Percentiles rank a stretch among this genome's conserved stretches.
Conservation (phyloP, 2,329 filamentous ascomycete species). For the Fusarium sambucinum region DNA sequence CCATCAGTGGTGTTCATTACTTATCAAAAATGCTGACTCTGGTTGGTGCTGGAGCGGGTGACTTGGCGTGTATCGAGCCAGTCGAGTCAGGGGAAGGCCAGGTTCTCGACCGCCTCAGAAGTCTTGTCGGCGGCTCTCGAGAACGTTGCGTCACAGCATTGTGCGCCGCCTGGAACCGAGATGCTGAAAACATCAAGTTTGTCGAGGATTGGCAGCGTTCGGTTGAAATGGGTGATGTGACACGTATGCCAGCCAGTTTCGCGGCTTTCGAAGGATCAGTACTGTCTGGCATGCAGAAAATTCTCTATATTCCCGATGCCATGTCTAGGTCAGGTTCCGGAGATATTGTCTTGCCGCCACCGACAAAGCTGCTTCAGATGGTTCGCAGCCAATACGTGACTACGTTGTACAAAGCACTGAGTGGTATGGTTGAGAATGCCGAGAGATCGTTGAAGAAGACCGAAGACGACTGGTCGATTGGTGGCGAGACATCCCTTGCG, state of each 20-base stretch:
- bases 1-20: slow-evolving; percentile 91
- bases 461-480: slow-evolving; percentile 71
- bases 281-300: slow-evolving; percentile 90
- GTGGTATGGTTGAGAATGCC: slow-evolving; percentile 96
- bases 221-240: slow-evolving; percentile 84
- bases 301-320: slow-evolving; percentile 91
- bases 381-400: slow-evolving; percentile 93
- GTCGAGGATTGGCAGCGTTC: slow-evolving; percentile 94
- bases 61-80: slow-evolving; percentile 81
- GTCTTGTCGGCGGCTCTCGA: slow-evolving; percentile 80
- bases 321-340: slow-evolving; percentile 78
- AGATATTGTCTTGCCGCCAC: slow-evolving; percentile 86
- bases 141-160: slow-evolving; percentile 89
- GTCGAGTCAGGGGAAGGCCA: slow-evolving; percentile 68
- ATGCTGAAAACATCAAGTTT: slow-evolving; percentile 91
- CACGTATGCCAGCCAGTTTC: slow-evolving; percentile 90
- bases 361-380: slow-evolving; percentile 88
- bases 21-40: slow-evolving; percentile 84
- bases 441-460: slow-evolving; percentile 77
- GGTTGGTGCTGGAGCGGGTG: slow-evolving; percentile 87
- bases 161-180: slow-evolving; percentile 91
- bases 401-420: slow-evolving; percentile 92
- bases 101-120: slow-evolving; percentile 78
- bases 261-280: slow-evolving; percentile 86
- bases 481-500: slow-evolving; percentile 57